A percentile compares a stretch with the other conserved stretches of the same genome.
phyloP scores from a whole-genome alignment of 2,329 filamentous ascomycete species.

The Helotiales sp. region DNA sequence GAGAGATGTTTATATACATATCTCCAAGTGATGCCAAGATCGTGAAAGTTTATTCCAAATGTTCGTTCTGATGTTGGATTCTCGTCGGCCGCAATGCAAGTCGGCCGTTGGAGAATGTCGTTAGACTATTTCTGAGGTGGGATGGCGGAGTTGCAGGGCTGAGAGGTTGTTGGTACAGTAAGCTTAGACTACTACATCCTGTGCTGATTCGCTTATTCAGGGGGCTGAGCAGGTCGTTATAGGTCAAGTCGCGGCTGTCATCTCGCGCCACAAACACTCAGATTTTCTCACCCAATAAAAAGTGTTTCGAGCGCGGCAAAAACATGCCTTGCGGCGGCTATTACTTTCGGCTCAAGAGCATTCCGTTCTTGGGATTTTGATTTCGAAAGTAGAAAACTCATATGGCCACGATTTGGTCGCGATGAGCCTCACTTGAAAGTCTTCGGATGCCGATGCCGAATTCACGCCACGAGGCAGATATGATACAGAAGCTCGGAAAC shows the following conservation, averaged over 20 bases:
- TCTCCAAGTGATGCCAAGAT: background rate
- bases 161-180: background rate
- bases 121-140: background rate
- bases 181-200: background rate
- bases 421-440: background rate
- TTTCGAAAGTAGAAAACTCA: background rate
- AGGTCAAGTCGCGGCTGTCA: too few relatives aligned
- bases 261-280: background rate
- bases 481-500: background rate
- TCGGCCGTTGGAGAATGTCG: background rate
- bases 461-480: background rate
- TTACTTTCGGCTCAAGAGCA: slow-evolving; percentile 3
- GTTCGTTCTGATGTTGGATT: background rate
- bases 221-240: too few relatives aligned
- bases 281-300: background rate
- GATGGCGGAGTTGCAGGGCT: slow-evolving; percentile 6
- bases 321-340: too few relatives aligned
- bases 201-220: slow-evolving; percentile 1
- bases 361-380: background rate
- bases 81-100: background rate
- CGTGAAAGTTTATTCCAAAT: background rate
- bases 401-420: background rate
- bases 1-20: slow-evolving; percentile 9
- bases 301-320: slow-evolving; percentile 1
- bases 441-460: background rate